Percentiles rank a stretch among this genome's conserved stretches.
These are phyloP conservation scores for Terana coerulea DNA, from an alignment of 768 basidiomycete species.

Conservation along the genomic window DNA sequence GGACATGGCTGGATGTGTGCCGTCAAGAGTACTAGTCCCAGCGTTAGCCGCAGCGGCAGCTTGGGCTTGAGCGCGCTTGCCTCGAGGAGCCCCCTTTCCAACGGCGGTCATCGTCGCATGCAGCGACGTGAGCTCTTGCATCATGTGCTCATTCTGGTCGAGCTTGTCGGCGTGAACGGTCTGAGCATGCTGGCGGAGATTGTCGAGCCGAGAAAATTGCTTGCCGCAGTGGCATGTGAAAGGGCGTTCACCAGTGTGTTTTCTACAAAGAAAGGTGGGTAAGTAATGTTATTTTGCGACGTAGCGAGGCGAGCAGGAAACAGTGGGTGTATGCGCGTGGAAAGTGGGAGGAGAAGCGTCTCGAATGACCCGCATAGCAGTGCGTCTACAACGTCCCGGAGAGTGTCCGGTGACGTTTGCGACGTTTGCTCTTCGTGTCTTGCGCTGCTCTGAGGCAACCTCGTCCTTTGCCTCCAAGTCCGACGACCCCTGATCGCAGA, in stretches of 20 bases:
- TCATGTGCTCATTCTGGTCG: conserved; percentile 86
- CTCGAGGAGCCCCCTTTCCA: conserved; percentile 36
- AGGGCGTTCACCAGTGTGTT: conserved; percentile 97
- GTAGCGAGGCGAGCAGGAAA: too few relatives aligned
- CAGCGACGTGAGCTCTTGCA: conserved; percentile 81
- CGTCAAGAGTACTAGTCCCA: conserved; percentile 16
- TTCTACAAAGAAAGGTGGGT: conserved; percentile 45
- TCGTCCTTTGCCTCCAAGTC: too few relatives aligned
- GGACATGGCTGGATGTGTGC: conserved; percentile 22
- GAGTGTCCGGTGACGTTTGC: too few relatives aligned
- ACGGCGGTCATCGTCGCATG: conserved; percentile 76
- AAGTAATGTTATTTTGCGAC: too few relatives aligned
- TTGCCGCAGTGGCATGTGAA: conserved; percentile 96
- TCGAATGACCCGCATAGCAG: conserved; percentile 20
- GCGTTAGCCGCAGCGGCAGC: conserved; percentile 18
- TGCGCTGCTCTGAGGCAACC: too few relatives aligned
- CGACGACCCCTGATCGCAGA: conserved; percentile 10
- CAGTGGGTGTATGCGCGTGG: too few relatives aligned
- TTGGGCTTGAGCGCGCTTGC: conserved; percentile 34
- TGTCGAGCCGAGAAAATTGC: conserved; percentile 94
- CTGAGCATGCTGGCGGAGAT: conserved; percentile 94
- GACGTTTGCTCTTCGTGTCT: too few relatives aligned
- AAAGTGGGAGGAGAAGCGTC: too few relatives aligned
- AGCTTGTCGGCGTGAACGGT: conserved; percentile 96
- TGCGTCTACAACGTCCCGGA: conserved; percentile 4